Base-by-base conservation (phyloP, 768 basidiomycete genomes). In the Termitomyces sp. region DNA sequence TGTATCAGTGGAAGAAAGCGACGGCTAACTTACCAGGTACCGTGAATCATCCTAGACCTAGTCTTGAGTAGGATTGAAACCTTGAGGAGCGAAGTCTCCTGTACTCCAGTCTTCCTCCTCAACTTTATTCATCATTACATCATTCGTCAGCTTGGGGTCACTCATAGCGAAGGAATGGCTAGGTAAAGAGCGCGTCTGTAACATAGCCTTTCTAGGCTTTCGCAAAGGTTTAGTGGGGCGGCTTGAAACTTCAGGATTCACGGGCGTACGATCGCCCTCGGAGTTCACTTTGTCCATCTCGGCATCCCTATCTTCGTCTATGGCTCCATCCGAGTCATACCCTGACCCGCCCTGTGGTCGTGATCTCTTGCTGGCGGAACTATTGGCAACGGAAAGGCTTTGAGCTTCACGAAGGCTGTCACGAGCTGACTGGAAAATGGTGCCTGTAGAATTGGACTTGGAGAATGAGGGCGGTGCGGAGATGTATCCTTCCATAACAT, bases 401-500 rank as follows among this genome's bases (percentile, higher is more conserved):
- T 74, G 79, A 20, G 86, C 77, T 43, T 82, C 79, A 48, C 76
- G 81, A 58, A 86, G 73, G 10, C 77, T 82, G 69, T 87, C 86
- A 57, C 81, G 84, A 58, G 85, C 79, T 31, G 87, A 80, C 49
- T 72, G 79, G 67, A 86, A 85, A 65, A 84, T 81, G 57, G 66
- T 64, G 8, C 76, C 74, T 40, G 74, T 77, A 36, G 78, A 71
- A 51, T 75, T 68, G 57, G 80, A 67, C 66, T 75, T 79, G 63
- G 74, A 70, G 55, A 80, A 77, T 54, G 80, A 76, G 10, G 76
- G 69, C 8, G 76, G 72, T 37, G 73, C 56, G 32, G 76, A 76
- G 36, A 69, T 67, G 66, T 88, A 89, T 59, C 87, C 87, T 71
- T 88, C 83, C 25, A 75, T 76, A 54, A 89, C 87, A 69, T 76